Base-by-base conservation (phyloP, 805 yeast genomes). In the Candida ponderosae region DNA sequence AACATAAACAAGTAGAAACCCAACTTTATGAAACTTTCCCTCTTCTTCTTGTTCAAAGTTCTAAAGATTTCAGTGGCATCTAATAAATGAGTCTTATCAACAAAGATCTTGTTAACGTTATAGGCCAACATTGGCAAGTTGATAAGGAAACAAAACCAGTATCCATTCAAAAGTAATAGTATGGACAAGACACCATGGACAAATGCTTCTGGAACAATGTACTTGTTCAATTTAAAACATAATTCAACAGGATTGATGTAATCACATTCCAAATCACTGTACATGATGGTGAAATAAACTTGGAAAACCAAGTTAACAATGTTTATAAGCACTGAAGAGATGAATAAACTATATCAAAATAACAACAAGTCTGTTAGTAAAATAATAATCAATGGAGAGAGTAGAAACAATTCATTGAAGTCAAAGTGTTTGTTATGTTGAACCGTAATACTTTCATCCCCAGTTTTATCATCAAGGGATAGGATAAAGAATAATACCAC, bases 21-120 rank as follows among this genome's bases (percentile, higher is more conserved):
- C 51, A 93, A 74, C 63, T 90, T 90, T 60, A 85, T 64, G 58
- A 89, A 88, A 42, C 87, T 74, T 65, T 89, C 97, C 61, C 82
- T 83, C 76, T 93, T 90, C 68, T 89, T 95, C 57, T 82, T 85
- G 51, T 86, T 75, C 56, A 90, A 74, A 31, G 97, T 89, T 69
- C 97, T 78, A 67, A 93, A 93, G 54, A 90, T 93, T 63, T 90
- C 97, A 32, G 98, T 90, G 41, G 97, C 97, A 62, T 93, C 98
- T 60, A 89, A 77, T 45, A 85, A 67, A 59, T 90, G 89, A 59
- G 80, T 79, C 63, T 86, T 87, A 51, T 75, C 76, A 21, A 21
- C 9, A 60, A 80, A 63, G 54, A 86, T 75, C 62, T 85, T 85
- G 68, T 82, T 81, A 41, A 68, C 78, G 59, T 93, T 93, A 71